phyloP scores from a whole-genome alignment of 805 yeast species.

The Metschnikowia anglica region DNA sequence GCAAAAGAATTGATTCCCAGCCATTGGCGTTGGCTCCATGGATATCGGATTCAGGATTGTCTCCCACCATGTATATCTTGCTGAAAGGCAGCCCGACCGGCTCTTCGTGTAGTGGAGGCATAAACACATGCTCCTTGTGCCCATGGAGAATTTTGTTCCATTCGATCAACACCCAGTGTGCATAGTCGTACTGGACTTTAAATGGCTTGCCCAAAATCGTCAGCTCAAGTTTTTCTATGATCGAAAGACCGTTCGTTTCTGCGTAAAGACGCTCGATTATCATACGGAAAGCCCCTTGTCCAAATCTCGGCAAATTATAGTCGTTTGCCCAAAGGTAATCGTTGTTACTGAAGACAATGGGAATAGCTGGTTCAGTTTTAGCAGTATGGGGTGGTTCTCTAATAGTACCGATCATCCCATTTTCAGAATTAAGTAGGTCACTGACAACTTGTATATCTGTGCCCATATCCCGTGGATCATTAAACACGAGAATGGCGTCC shows the following conservation, averaged over 20 bases:
- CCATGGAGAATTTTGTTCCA: slow-evolving; percentile 45
- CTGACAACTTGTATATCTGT: slow-evolving; percentile 76
- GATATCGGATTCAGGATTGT: slow-evolving; percentile 92
- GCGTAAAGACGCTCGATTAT: slow-evolving; percentile 59
- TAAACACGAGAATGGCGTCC: slow-evolving; percentile 80
- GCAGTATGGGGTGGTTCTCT: slow-evolving; percentile 26
- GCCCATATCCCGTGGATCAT: slow-evolving; percentile 87
- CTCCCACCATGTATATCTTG: slow-evolving; percentile 92
- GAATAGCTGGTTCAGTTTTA: slow-evolving; percentile 52
- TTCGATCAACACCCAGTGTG: slow-evolving; percentile 65
- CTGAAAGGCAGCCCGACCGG: slow-evolving; percentile 40
- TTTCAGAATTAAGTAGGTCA: slow-evolving; percentile 64
- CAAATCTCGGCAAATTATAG: slow-evolving; percentile 74
- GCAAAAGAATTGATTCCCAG: slow-evolving; percentile 82
- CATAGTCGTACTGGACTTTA: slow-evolving; percentile 75
- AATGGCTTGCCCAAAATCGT: slow-evolving; percentile 81
- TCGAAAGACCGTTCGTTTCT: slow-evolving; percentile 48
- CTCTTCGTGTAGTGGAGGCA: slow-evolving; percentile 47
- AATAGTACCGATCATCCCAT: slow-evolving; percentile 64
- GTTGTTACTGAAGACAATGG: slow-evolving; percentile 76
- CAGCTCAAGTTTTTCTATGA: slow-evolving; percentile 41
- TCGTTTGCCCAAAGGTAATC: slow-evolving; percentile 89
- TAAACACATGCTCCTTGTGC: slow-evolving; percentile 17
- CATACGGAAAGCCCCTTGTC: slow-evolving; percentile 84
- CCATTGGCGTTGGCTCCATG: slow-evolving; percentile 84